Evolutionary conservation across 345 rosid genomes (phyloP).

Genomic region (Eucalyptus globulus): DNA sequence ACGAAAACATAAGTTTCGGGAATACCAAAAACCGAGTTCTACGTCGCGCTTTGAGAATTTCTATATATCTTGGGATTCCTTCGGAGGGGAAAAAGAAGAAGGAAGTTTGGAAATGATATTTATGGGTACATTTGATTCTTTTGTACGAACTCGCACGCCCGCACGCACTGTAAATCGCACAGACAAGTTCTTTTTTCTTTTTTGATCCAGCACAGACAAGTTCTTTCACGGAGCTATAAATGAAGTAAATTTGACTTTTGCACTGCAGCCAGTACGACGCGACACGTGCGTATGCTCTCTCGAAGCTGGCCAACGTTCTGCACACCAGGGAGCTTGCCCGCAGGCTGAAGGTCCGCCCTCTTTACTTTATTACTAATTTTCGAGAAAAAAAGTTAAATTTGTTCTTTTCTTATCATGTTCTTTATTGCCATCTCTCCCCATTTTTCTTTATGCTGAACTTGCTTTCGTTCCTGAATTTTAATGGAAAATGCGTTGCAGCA

Average conservation of each 20-base stretch:
- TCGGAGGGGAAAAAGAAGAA: not conserved
- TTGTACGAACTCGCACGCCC: not conserved
- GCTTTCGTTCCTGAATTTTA: not conserved
- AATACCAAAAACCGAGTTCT: not conserved
- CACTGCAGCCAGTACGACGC: constrained; percentile 54
- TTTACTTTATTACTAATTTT: not conserved
- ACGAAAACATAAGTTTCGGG: not conserved
- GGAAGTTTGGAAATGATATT: not conserved
- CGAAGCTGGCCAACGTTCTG: constrained; percentile 96
- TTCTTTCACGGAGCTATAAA: not conserved
- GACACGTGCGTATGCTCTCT: constrained; percentile 98
- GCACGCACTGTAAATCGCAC: not conserved
- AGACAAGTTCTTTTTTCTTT: not conserved
- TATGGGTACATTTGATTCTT: not conserved
- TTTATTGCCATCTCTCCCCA: not conserved
- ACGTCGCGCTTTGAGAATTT: not conserved
- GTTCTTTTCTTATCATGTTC: constrained; percentile 8
- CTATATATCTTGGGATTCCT: not conserved
- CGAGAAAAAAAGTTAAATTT: not conserved
- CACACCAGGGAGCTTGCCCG: constrained; percentile 90
- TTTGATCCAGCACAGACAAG: not conserved
- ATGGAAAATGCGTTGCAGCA: constrained; percentile 14
- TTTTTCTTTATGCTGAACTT: not conserved
- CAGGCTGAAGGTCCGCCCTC: constrained; percentile 44
- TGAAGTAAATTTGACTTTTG: not conserved